phyloP scores from a whole-genome alignment of 129 eudicot species.

The Dittrichia graveolens region DNA sequence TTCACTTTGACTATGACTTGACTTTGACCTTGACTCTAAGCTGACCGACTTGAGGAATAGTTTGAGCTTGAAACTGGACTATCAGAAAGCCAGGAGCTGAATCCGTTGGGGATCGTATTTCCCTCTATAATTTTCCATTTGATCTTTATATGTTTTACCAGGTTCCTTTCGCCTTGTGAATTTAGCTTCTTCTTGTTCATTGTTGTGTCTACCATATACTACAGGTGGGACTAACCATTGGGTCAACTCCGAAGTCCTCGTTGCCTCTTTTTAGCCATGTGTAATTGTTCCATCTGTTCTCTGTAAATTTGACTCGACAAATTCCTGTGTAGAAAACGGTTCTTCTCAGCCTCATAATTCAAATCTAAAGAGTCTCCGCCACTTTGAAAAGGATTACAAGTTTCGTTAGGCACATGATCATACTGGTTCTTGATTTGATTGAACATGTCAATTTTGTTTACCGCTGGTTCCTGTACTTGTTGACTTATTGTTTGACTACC shows the following conservation, averaged over 20 bases:
- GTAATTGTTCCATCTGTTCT: constrained; percentile 17
- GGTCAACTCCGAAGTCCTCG: constrained; percentile 18
- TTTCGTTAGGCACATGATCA: constrained; percentile 23
- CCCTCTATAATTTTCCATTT: constrained; percentile 22
- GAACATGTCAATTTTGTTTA: constrained; percentile 9
- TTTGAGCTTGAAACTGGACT: constrained; percentile 40
- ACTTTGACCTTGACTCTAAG: constrained; percentile 14
- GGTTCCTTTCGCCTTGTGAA: constrained; percentile 17
- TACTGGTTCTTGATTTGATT: constrained; percentile 9
- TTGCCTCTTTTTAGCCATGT: constrained; percentile 10
- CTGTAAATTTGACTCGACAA: constrained; percentile 18
- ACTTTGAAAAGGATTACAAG: constrained; percentile 6
- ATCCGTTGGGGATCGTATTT: no score
- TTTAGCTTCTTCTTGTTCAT: constrained; percentile 20
- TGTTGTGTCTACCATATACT: constrained; percentile 18
- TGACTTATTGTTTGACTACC: constrained; percentile 24
- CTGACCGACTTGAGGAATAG: constrained; percentile 40
- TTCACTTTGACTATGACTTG: constrained; percentile 29
- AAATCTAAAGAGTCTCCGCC: constrained; percentile 22
- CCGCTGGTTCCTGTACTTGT: constrained; percentile 10
- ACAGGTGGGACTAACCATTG: constrained; percentile 30
- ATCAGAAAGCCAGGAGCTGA: constrained; percentile 40
- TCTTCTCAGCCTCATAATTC: constrained; percentile 5
- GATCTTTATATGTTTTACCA: constrained; percentile 21
- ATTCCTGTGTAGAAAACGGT: constrained; percentile 18